Evolutionary conservation across 2,329 filamentous ascomycete species (phyloP).

Genomic region (Anthostomella pinea): DNA sequence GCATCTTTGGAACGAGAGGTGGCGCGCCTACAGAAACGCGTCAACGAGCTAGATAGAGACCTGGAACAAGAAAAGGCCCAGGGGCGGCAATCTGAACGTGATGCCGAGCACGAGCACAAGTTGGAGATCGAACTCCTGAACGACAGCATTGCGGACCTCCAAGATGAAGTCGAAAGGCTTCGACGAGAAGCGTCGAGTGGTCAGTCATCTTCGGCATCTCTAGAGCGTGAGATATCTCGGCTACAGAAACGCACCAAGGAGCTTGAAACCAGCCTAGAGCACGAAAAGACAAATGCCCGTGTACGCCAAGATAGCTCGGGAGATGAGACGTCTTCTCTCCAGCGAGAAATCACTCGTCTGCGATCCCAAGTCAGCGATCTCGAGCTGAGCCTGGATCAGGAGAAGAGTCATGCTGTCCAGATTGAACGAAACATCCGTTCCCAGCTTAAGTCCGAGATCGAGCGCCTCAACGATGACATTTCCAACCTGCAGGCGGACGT

Average conservation of each 20-base stretch:
- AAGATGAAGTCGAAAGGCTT: conserved; percentile 39
- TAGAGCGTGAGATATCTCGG: conserved; percentile 22
- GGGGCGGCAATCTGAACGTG: conserved; percentile 58
- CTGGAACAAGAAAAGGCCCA: conserved; percentile 58
- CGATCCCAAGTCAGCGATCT: conserved; percentile 46
- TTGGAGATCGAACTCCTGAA: conserved; percentile 49
- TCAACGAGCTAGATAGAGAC: conserved; percentile 41
- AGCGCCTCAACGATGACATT: conserved; percentile 51
- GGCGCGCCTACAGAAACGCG: conserved; percentile 42
- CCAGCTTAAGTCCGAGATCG: conserved; percentile 53
- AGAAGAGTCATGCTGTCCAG: conserved; percentile 56
- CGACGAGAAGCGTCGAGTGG: conserved; percentile 22
- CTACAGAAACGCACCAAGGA: conserved; percentile 21
- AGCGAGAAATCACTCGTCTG: conserved; percentile 57
- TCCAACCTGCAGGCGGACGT: conserved; percentile 62
- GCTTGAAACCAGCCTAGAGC: conserved; percentile 23
- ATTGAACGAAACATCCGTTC: conserved; percentile 58
- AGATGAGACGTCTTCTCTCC: conserved; percentile 62
- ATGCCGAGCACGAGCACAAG: conserved; percentile 52
- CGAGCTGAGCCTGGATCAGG: conserved; percentile 47
- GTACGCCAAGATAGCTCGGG: conserved; percentile 64
- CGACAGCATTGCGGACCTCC: conserved; percentile 45
- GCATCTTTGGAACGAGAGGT: conserved; percentile 62
- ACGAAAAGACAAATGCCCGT: conserved; percentile 67
- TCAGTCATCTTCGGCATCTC: conserved; percentile 20